A percentile compares a stretch with the other conserved stretches of the same genome.
phyloP scores from a whole-genome alignment of 2,329 filamentous ascomycete species.

The Blastomyces gilchristii region DNA sequence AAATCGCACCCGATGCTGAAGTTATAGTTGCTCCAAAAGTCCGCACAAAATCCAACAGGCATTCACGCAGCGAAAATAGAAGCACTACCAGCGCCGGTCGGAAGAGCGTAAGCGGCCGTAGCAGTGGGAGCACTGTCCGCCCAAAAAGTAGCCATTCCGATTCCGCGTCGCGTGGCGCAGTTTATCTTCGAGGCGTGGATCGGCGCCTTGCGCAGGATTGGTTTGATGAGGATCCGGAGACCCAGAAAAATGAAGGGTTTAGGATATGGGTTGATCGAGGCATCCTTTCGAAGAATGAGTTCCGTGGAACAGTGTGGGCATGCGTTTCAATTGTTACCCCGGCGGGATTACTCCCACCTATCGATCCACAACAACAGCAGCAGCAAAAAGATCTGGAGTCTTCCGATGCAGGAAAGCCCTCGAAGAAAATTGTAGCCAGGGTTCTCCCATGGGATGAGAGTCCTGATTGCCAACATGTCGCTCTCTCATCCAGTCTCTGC shows the following conservation, averaged over 20 bases:
- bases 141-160: conserved; percentile 51
- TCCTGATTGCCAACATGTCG: conserved; percentile 68
- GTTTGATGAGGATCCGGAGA: conserved; percentile 59
- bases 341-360: conserved; percentile 59
- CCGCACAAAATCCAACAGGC: conserved; percentile 57
- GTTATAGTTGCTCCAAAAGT: conserved; percentile 95
- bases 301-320: conserved; percentile 68
- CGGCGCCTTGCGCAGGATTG: conserved; percentile 58
- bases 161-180: conserved; percentile 40
- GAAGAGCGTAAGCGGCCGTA: conserved; percentile 61
- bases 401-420: conserved; percentile 46
- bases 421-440: conserved; percentile 63
- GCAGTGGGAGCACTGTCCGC: conserved; percentile 59
- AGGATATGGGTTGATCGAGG: conserved; percentile 81
- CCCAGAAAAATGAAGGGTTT: conserved; percentile 49
- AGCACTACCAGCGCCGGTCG: conserved; percentile 72
- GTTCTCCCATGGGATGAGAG: conserved; percentile 74
- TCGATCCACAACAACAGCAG: conserved; percentile 58
- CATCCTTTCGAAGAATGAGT: conserved; percentile 56
- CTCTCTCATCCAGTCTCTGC: conserved; percentile 69
- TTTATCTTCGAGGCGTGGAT: conserved; percentile 76
- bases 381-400: conserved; percentile 55
- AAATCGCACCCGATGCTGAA: conserved; percentile 87
- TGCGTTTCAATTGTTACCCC: conserved; percentile 80
- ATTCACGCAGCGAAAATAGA: conserved; percentile 57